A percentile compares a stretch with the other conserved stretches of the same genome.
Conservation (phyloP, 345 rosid genomes). For the Eutrema yunnanense region DNA sequence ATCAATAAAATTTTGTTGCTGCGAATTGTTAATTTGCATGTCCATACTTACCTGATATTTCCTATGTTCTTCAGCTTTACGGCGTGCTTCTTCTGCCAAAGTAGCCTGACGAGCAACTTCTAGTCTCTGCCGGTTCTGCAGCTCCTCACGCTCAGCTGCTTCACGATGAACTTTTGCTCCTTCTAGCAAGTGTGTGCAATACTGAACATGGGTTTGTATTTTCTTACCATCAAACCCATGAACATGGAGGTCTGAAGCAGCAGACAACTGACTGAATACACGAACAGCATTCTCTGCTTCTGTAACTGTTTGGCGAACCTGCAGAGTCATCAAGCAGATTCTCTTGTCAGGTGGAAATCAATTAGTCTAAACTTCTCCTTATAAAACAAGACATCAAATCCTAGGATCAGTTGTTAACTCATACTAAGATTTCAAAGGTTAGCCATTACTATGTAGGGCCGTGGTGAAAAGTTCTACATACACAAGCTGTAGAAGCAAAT, state of each 20-base stretch:
- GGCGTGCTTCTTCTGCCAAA: constrained; percentile 97
- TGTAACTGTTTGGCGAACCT: constrained; percentile 92
- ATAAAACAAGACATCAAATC: neutral
- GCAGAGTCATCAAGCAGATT: constrained; percentile 17
- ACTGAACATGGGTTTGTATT: constrained; percentile 93
- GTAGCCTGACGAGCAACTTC: constrained; percentile 96
- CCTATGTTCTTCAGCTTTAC: constrained; percentile 94
- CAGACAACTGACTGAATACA: constrained; percentile 76
- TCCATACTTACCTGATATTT: constrained; percentile 63
- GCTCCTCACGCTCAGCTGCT: constrained; percentile 92
- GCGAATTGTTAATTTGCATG: constrained; percentile 1
- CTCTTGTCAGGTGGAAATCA: constrained; percentile 10
- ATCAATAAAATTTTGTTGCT: neutral
- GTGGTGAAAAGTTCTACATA: neutral
- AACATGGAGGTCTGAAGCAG: constrained; percentile 84
- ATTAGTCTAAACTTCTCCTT: neutral
- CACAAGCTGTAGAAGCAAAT: constrained; percentile 1
- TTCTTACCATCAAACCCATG: constrained; percentile 97
- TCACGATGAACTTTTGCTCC: constrained; percentile 94
- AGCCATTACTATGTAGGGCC: neutral
- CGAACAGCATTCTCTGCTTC: constrained; percentile 97
- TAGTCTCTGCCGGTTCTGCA: constrained; percentile 79
- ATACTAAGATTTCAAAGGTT: neutral
- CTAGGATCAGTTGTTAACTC: neutral
- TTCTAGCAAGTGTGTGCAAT: constrained; percentile 88